phyloP scores from a whole-genome alignment of 2,329 filamentous ascomycete genomes.

The Aspergillus clavatus region DNA sequence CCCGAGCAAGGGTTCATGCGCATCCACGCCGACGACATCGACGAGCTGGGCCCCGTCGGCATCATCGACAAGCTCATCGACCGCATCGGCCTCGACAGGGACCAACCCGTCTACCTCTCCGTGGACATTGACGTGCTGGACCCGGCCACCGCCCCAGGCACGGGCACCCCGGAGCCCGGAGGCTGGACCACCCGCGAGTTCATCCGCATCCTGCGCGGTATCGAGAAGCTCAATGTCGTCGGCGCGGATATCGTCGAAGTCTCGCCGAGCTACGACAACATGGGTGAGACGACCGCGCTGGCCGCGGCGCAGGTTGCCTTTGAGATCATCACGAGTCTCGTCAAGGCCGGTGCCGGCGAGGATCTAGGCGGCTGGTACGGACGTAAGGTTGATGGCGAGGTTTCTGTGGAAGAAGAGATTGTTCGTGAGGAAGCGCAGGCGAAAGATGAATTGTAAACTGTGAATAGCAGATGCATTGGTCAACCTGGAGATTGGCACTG shows the following conservation, averaged over 20 bases:
- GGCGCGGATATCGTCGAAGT: constrained; percentile 91
- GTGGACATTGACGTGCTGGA: constrained; percentile 80
- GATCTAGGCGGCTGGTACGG: constrained; percentile 41
- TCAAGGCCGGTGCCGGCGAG: constrained; percentile 40
- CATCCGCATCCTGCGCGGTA: constrained; percentile 73
- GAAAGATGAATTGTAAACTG: constrained; percentile 29
- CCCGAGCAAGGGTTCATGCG: constrained; percentile 72
- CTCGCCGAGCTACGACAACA: constrained; percentile 75
- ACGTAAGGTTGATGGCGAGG: constrained; percentile 11
- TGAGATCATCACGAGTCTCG: constrained; percentile 68
- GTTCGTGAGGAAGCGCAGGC: constrained; percentile 9
- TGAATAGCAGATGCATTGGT: constrained; percentile 7
- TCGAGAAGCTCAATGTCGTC: constrained; percentile 78
- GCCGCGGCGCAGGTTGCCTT: constrained; percentile 80
- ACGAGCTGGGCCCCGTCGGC: constrained; percentile 69
- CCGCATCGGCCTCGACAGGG: constrained; percentile 59
- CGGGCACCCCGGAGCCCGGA: constrained; percentile 83
- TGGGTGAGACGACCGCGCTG: constrained; percentile 73
- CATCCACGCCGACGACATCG: constrained; percentile 80
- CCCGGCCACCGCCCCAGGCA: constrained; percentile 65
- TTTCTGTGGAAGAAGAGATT: constrained; percentile 24
- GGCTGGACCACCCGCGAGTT: constrained; percentile 89
- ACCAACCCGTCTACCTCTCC: constrained; percentile 74
- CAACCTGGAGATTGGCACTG: neutral
- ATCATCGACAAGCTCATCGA: constrained; percentile 66